Evolutionary conservation across 2,329 filamentous ascomycete genomes (phyloP), one percentile per base, ranked within the genome.

Genomic region (Paracamarosporium sp.): DNA sequence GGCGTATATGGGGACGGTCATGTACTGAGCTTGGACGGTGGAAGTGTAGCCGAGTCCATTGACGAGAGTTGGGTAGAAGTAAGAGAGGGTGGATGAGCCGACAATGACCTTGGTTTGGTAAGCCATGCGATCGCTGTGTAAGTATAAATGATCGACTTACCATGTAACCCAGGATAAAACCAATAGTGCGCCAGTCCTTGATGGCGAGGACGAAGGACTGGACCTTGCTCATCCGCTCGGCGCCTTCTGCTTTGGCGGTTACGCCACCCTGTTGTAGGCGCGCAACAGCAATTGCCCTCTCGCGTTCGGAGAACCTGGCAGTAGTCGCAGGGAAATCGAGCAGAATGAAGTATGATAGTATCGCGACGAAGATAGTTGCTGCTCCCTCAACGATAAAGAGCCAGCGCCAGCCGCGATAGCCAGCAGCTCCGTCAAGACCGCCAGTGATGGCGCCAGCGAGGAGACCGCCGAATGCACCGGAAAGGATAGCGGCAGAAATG

Each of bases 401-500:
- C 83, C 83, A 86, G 51, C 81, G 63, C 83, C 82, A 85, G 1
- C 82, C 82, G 1, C 73, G 72, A 1, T 85, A 69, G 0, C 82
- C 82, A 27, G 74, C 76, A 1, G 68, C 70, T 0, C 77, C 79
- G 12, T 84, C 81, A 57, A 84, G 73, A 8, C 78, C 75, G 9
- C 79, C 76, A 3, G 81, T 78, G 17, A 84, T 81, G 4, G 78
- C 81, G 1, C 81, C 82, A 28, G 81, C 82, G 6, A 85, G 68
- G 1, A 85, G 67, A 3, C 82, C 82, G 1, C 81, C 81, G 57
- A 85, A 85, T 1, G 82, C 83, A n/a, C 83, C 83, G 0, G 78
- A 84, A 2, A 85, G 75, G 2, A 86, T 82, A 0, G 83, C 84
- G 1, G 82, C 83, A n/a, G 85, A 83, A 59, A 86, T 84, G 62